A percentile compares a stretch with the other conserved stretches of the same genome.
Evolutionary conservation across 805 yeast species (phyloP).

Genomic region (Cyberlindnera veronae): DNA sequence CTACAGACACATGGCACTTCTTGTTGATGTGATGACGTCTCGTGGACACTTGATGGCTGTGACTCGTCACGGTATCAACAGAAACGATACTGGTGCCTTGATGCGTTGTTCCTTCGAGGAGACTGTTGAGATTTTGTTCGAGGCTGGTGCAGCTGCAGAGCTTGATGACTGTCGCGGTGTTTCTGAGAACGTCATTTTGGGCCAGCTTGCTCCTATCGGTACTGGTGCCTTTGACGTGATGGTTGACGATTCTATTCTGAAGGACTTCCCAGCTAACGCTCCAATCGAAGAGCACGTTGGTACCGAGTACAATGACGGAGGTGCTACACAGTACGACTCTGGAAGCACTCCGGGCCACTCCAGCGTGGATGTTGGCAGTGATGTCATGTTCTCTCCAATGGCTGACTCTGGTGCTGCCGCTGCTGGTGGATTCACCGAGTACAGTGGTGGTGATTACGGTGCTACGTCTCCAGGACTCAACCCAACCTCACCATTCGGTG

Average conservation of each 20-base stretch:
- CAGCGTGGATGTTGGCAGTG: slow-evolving; percentile 60
- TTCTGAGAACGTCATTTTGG: slow-evolving; percentile 94
- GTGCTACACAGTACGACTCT: slow-evolving; percentile 79
- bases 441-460: slow-evolving; percentile 48
- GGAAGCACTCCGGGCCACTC: slow-evolving; percentile 78
- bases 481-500: slow-evolving; percentile 49
- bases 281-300: slow-evolving; percentile 35
- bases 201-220: slow-evolving; percentile 98
- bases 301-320: slow-evolving; percentile 51
- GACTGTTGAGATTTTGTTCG: slow-evolving; percentile 94
- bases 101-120: slow-evolving; percentile 99
- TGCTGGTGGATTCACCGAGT: slow-evolving; percentile 67
- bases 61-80: slow-evolving; percentile 98
- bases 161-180: slow-evolving; percentile 98
- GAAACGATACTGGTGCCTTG: slow-evolving; percentile 97
- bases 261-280: slow-evolving; percentile 35
- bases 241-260: slow-evolving; percentile 86
- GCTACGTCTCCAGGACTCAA: slow-evolving; percentile 57
- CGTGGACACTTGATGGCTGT: slow-evolving; percentile 98
- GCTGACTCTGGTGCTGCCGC: slow-evolving; percentile 86
- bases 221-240: slow-evolving; percentile 96
- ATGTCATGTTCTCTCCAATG: slow-evolving; percentile 89
- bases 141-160: slow-evolving; percentile 98
- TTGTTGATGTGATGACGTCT: slow-evolving; percentile 98
- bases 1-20: slow-evolving; percentile 95